Conservation (phyloP, 768 basidiomycete genomes). For the Kondoa subrosea region DNA sequence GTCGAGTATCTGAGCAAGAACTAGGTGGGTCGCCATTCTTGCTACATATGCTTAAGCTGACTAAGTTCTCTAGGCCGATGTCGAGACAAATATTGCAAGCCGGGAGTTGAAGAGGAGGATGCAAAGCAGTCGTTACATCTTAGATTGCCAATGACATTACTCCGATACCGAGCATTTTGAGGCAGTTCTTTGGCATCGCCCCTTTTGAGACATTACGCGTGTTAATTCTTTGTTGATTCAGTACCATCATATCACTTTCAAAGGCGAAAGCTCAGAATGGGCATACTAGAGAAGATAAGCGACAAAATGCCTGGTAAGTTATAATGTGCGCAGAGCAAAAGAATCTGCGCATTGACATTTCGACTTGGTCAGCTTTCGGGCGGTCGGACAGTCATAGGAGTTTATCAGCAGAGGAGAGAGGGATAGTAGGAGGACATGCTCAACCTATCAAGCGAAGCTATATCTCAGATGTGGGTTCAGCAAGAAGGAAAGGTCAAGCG, state of each 20-base stretch:
- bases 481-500: too few species aligned
- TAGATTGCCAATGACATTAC: too few species aligned
- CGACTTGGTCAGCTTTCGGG: neutral
- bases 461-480: too few species aligned
- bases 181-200: too few species aligned
- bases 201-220: too few species aligned
- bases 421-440: neutral
- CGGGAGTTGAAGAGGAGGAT: too few species aligned
- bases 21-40: neutral
- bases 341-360: neutral
- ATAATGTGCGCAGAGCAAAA: neutral
- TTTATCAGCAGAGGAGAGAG: neutral
- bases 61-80: too few species aligned
- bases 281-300: neutral
- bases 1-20: neutral
- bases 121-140: too few species aligned
- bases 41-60: too few species aligned
- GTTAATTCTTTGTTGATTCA: too few species aligned
- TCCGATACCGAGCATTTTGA: too few species aligned
- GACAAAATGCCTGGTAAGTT: neutral
- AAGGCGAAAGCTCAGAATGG: neutral
- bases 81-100: too few species aligned
- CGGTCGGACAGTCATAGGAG: neutral
- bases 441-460: neutral
- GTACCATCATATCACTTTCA: neutral